phyloP scores from a whole-genome alignment of 352 stramenopile genomes.

The Thalassiosira mediterranea region DNA sequence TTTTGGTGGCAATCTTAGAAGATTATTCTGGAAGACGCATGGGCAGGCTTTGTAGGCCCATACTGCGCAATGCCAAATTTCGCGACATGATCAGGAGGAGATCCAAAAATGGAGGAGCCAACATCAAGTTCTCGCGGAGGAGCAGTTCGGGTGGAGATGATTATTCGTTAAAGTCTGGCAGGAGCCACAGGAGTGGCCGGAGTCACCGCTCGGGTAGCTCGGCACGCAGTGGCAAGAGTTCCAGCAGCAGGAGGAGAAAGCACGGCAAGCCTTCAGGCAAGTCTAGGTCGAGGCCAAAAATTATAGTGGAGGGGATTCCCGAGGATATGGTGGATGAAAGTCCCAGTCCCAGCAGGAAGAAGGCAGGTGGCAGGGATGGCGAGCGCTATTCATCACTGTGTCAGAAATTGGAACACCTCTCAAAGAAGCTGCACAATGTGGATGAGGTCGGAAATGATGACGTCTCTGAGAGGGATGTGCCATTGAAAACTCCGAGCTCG shows the following conservation, averaged over 20 bases:
- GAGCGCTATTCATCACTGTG: constrained; percentile 25
- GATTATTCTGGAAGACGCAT: constrained; percentile 34
- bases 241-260: not conserved
- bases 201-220: too few relatives aligned
- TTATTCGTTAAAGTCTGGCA: not conserved
- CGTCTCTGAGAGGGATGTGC: not conserved
- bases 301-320: not conserved
- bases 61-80: constrained; percentile 49
- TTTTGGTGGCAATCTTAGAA: constrained; percentile 44
- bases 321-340: not conserved
- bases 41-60: constrained; percentile 45
- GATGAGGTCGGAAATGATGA: constrained; percentile 24
- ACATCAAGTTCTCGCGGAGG: too few relatives aligned
- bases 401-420: constrained; percentile 37
- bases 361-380: constrained; percentile 4
- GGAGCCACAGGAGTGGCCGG: not conserved
- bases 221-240: not conserved
- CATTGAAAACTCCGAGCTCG: not conserved
- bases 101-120: too few relatives aligned
- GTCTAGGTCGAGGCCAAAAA: not conserved
- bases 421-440: constrained; percentile 45
- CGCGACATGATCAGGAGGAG: constrained; percentile 38
- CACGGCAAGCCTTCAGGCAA: not conserved
- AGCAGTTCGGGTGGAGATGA: not conserved
- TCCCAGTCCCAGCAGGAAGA: not conserved